Base-by-base conservation (phyloP, 1,284 basidiomycete species). In the Pascua sp. region DNA sequence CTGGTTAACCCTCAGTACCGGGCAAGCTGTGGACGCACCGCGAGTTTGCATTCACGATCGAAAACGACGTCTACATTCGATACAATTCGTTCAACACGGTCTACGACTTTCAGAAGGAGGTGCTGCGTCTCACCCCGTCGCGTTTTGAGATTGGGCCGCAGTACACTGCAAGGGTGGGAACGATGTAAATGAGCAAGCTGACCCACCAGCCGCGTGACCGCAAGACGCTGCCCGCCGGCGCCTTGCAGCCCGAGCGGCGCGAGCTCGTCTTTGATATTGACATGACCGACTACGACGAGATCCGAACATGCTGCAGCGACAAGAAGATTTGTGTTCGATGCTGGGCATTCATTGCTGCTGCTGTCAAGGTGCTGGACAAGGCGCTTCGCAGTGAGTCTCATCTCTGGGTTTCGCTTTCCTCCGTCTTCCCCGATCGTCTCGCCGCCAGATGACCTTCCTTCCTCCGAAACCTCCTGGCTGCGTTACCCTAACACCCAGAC, bases 181-280 rank as follows among this genome's bases (percentile, higher is more conserved):
- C 7, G 9, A 11, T 39, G 17, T 8, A 38, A 11, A 18, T 10
- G 13, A 32, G n/a, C 32, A 32, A 37, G 17, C 54, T 59, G 42
- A 59, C 24, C 24, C 41, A 16, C 42, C 72, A 93, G 90, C 94
- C 94, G 7, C 84, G 86, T 69, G 95, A 98, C 80, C 89, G 86
- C 69, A 96, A 95, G 73, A 89, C 89, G 0, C 80, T 94, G 42
- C 85, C 87, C 2, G 81, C 88, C 8, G 82, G 85, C 8, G 84
- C 85, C 2, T 88, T 98, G 68, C 82, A 83, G 49, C 92, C 95
- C 0, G 77, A 86, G 32, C 84, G 86, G 59, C 88, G 96, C 62
- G 95, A 98, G 76, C 86, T 99, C 38, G 96, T 99, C 1, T 97
- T 99, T 71, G 96, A 98, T 85, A 97, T 99, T 73, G 95, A 99